Evolutionary conservation across 2,329 filamentous ascomycete species (phyloP).

Genomic region (Akanthomyces uredinophilus): DNA sequence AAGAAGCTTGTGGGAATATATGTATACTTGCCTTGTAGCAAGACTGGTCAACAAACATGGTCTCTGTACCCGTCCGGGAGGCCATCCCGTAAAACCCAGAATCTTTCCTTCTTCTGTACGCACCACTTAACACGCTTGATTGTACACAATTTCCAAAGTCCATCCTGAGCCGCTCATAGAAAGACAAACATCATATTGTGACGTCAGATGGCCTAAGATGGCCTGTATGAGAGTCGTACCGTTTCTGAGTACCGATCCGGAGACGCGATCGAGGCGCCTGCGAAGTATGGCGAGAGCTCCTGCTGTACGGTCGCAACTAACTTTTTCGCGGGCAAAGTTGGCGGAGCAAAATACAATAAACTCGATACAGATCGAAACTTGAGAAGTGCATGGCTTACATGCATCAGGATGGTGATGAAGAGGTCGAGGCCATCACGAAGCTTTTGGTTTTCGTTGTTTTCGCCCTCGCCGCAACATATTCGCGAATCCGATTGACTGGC

Average conservation of each 20-base stretch:
- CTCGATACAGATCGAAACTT: no score
- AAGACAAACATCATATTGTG: not conserved
- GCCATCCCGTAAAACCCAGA: not conserved
- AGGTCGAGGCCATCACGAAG: slow-evolving; percentile 1
- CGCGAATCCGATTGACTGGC: no score
- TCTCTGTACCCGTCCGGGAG: not conserved
- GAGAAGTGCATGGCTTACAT: not conserved
- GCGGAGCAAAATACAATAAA: no score
- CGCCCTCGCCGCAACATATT: not conserved
- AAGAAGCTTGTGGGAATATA: no score
- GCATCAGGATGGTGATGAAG: not conserved
- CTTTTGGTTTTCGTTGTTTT: not conserved
- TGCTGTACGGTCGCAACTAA: slow-evolving; percentile 6
- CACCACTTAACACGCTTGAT: not conserved
- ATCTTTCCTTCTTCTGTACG: not conserved
- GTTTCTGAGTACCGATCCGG: not conserved
- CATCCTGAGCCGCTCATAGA: not conserved
- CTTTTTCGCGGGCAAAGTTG: no score
- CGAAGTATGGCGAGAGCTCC: not conserved
- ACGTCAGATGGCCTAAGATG: not conserved
- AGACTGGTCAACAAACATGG: not conserved
- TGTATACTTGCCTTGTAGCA: not conserved
- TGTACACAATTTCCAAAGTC: no score
- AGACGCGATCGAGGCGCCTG: not conserved
- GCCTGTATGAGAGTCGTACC: not conserved